Percentiles rank a stretch among this genome's conserved stretches.
phyloP scores from a whole-genome alignment of 345 rosid genomes.

The Hibiscus mutabilis region DNA sequence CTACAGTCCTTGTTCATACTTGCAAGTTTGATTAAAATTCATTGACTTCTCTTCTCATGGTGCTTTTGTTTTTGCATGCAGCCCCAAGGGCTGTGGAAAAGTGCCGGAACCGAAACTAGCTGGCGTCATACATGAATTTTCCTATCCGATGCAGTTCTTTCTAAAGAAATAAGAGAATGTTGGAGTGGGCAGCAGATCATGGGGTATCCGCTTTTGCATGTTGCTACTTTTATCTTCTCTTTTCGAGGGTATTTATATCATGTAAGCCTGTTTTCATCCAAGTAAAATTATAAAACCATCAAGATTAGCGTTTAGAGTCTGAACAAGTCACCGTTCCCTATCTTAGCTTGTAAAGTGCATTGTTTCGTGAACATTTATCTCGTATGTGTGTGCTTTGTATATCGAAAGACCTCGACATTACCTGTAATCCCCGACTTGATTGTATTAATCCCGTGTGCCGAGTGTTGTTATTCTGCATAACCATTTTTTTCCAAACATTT shows the following conservation, averaged over 20 bases:
- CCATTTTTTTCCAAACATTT: background rate
- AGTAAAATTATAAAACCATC: conserved; percentile 13
- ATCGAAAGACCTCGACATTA: conserved; percentile 17
- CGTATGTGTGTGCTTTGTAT: conserved; percentile 14
- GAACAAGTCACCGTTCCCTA: conserved; percentile 21
- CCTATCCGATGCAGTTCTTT: conserved; percentile 15
- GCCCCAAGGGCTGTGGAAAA: conserved; percentile 69
- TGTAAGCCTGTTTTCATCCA: conserved; percentile 12
- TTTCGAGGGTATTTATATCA: conserved; percentile 13
- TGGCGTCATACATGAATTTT: conserved; percentile 3
- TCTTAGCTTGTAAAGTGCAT: conserved; percentile 38
- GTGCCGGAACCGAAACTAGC: conserved; percentile 44
- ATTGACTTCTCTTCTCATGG: background rate
- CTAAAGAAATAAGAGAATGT: conserved; percentile 3
- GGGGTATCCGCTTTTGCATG: conserved; percentile 14
- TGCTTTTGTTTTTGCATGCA: conserved; percentile 19
- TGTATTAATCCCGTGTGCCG: conserved; percentile 11
- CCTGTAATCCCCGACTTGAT: conserved; percentile 10
- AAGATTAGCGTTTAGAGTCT: conserved; percentile 18
- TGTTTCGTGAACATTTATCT: conserved; percentile 12
- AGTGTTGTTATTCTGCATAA: background rate
- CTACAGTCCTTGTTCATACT: background rate
- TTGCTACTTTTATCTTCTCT: conserved; percentile 6
- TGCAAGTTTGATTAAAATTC: background rate
- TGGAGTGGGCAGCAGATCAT: conserved; percentile 28